These are phyloP conservation scores for Isabelozyma rhagii DNA, from an alignment of 805 yeast species.

Conservation along the genomic window DNA sequence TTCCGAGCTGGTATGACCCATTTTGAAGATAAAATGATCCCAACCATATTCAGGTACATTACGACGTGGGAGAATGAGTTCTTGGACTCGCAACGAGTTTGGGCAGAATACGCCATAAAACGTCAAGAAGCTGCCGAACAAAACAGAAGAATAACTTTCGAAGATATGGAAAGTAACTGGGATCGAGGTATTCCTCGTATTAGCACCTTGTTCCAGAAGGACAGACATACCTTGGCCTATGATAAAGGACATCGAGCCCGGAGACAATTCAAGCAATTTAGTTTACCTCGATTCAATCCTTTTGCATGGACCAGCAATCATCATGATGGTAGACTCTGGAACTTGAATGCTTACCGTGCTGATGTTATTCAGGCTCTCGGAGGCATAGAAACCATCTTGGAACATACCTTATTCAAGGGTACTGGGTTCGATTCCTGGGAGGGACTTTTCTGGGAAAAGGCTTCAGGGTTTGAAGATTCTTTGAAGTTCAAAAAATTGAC, in stretches of 20 bases:
- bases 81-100: constrained; percentile 88
- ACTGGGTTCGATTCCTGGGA: constrained; percentile 99
- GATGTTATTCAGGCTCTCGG: constrained; percentile 97
- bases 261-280: constrained; percentile 70
- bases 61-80: constrained; percentile 98
- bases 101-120: constrained; percentile 95
- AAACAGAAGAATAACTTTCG: constrained; percentile 82
- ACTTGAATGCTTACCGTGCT: constrained; percentile 83
- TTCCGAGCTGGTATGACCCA: constrained; percentile 92
- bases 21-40: constrained; percentile 76
- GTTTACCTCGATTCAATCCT: constrained; percentile 72
- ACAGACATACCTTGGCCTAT: constrained; percentile 88
- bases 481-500: constrained; percentile 92
- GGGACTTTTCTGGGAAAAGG: constrained; percentile 97
- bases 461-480: constrained; percentile 95
- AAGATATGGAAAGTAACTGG: constrained; percentile 93
- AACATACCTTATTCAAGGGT: constrained; percentile 91
- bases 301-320: constrained; percentile 95
- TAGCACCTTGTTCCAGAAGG: constrained; percentile 91
- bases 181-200: constrained; percentile 96
- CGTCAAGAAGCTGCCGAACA: constrained; percentile 83
- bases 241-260: constrained; percentile 92
- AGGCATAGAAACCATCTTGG: constrained; percentile 93
- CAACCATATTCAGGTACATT: constrained; percentile 89
- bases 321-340: constrained; percentile 97